Conservation (phyloP, 495 filamentous ascomycete species). For the Melanomma pulvis-pyrius region DNA sequence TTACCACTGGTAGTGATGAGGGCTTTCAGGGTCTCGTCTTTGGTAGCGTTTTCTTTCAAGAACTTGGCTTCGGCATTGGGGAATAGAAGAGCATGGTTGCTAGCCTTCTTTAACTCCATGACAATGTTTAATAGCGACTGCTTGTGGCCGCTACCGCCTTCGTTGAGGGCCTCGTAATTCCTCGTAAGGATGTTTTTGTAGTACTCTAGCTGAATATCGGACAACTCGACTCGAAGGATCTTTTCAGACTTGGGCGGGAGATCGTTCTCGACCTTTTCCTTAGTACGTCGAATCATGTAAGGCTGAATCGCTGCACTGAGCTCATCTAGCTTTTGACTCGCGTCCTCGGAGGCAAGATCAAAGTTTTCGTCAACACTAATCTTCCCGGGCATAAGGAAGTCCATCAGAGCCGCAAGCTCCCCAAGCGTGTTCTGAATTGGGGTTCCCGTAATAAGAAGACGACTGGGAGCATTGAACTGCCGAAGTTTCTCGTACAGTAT, state of each 20-base stretch:
- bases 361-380: constrained; percentile 87
- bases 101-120: constrained; percentile 99
- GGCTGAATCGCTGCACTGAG: constrained; percentile 77
- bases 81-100: constrained; percentile 98
- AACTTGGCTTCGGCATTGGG: constrained; percentile 87
- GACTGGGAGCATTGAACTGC: constrained; percentile 80
- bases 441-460: constrained; percentile 93
- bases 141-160: constrained; percentile 83
- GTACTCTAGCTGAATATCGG: constrained; percentile 93
- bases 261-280: constrained; percentile 94
- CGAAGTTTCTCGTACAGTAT: constrained; percentile 84
- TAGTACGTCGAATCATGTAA: constrained; percentile 94
- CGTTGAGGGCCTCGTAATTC: constrained; percentile 93
- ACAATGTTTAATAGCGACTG: constrained; percentile 97
- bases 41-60: constrained; percentile 70
- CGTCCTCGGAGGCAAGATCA: constrained; percentile 71
- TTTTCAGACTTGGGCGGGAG: constrained; percentile 96
- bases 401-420: constrained; percentile 87
- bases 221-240: constrained; percentile 95
- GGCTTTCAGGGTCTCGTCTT: constrained; percentile 85
- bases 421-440: constrained; percentile 96
- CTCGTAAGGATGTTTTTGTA: constrained; percentile 98
- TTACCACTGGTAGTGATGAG: constrained; percentile 97
- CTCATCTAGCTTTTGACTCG: constrained; percentile 69
- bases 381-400: constrained; percentile 91